phyloP scores from a whole-genome alignment of 495 filamentous ascomycete genomes.

The Xylaria flabelliformis region DNA sequence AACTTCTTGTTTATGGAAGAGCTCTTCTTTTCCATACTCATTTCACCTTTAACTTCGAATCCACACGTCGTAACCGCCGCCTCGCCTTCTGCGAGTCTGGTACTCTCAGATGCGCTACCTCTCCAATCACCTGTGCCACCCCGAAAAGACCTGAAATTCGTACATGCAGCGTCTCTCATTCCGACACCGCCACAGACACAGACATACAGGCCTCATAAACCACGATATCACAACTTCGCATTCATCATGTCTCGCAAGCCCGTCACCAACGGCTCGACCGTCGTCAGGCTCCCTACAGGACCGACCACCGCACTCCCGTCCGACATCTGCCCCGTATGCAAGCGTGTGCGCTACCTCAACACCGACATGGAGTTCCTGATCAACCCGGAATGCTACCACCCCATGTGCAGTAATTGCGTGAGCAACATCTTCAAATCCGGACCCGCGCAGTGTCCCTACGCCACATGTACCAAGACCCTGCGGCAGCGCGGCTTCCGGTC shows the following conservation, averaged over 20 bases:
- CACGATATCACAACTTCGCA: not conserved
- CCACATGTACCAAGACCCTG: slow-evolving; percentile 82
- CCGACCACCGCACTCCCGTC: slow-evolving; percentile 39
- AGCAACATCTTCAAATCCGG: slow-evolving; percentile 91
- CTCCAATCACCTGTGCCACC: not conserved
- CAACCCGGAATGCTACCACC: slow-evolving; percentile 98
- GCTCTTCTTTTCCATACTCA: not conserved
- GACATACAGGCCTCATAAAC: not conserved
- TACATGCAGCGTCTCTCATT: not conserved
- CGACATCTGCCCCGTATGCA: slow-evolving; percentile 96
- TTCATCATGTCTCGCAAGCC: slow-evolving; percentile 43
- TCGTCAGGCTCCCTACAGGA: slow-evolving; percentile 22
- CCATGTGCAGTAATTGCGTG: slow-evolving; percentile 95
- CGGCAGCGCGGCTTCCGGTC: slow-evolving; percentile 82
- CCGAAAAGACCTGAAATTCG: not conserved
- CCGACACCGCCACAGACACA: not conserved
- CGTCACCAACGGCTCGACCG: slow-evolving; percentile 17
- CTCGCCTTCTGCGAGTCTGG: slow-evolving; percentile 12
- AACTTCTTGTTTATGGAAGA: not conserved
- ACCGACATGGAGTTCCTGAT: slow-evolving; percentile 91
- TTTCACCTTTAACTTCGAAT: not conserved
- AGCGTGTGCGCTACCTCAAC: slow-evolving; percentile 93
- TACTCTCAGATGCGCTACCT: slow-evolving; percentile 14
- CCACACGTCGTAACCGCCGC: not conserved
- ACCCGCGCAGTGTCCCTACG: slow-evolving; percentile 87